Percentiles rank a stretch among this genome's conserved stretches.
Evolutionary conservation across 305 asterid species (phyloP).

Genomic region (Fraxinus baroniana): DNA sequence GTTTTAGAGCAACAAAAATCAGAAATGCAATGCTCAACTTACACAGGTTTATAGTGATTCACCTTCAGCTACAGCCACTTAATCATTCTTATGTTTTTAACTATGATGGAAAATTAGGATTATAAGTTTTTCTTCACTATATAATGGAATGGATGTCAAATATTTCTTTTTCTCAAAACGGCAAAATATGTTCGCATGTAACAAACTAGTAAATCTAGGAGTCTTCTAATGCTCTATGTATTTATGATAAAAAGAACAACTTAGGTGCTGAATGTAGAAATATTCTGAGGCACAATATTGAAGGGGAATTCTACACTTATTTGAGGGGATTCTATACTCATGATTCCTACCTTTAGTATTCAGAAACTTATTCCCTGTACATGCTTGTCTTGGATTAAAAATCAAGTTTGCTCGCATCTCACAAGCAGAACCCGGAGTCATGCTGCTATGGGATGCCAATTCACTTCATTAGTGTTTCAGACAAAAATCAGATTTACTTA

Average conservation of each 20-base stretch:
- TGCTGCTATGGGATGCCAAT: conserved; percentile 43
- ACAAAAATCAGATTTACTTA: conserved; percentile 15
- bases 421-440: conserved; percentile 37
- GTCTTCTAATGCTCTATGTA: background rate
- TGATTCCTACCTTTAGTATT: conserved; percentile 10
- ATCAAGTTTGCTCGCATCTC: conserved; percentile 28
- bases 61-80: background rate
- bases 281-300: conserved; percentile 9
- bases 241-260: background rate
- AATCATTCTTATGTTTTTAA: background rate
- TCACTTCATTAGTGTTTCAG: conserved; percentile 26
- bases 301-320: conserved; percentile 11
- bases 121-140: background rate
- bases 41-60: background rate
- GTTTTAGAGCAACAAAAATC: conserved; percentile 30
- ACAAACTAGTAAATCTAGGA: background rate
- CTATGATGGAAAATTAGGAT: background rate
- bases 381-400: conserved; percentile 22
- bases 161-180: background rate
- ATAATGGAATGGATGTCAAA: background rate
- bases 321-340: conserved; percentile 12
- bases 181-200: background rate
- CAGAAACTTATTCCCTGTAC: conserved; percentile 32
- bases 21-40: conserved; percentile 9
- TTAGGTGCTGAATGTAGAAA: background rate